phyloP scores from a whole-genome alignment of 805 yeast species.

The Lipomyces orientalis region DNA sequence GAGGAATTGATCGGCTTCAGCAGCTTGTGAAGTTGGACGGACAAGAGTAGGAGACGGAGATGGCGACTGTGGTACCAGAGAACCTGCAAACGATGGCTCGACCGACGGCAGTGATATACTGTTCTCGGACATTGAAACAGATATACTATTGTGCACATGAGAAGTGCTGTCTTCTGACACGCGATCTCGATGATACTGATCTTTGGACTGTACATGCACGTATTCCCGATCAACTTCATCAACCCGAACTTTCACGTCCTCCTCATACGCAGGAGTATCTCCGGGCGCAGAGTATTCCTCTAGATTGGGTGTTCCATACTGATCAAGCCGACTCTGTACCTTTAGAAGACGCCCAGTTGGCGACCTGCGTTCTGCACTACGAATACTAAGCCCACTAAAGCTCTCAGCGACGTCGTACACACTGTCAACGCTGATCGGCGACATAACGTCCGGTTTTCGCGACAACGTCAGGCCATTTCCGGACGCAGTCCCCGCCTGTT shows the following conservation, averaged over 20 bases:
- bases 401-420: constrained; percentile 21
- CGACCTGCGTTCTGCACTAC: constrained; percentile 1
- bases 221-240: background rate
- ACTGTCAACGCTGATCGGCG: constrained; percentile 15
- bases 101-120: constrained; percentile 30
- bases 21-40: constrained; percentile 2
- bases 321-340: background rate
- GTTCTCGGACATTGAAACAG: constrained; percentile 6
- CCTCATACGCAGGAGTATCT: background rate
- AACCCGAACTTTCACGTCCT: background rate
- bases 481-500: background rate
- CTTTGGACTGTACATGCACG: background rate
- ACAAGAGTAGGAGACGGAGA: constrained; percentile 16
- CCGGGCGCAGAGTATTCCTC: background rate
- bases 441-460: background rate
- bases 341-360: background rate
- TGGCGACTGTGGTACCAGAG: constrained; percentile 14
- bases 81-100: constrained; percentile 30
- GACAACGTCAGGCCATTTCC: background rate
- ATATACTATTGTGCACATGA: constrained; percentile 4
- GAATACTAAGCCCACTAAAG: constrained; percentile 18
- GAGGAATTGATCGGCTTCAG: constrained; percentile 4
- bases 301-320: background rate
- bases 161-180: constrained; percentile 7
- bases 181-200: constrained; percentile 3